Conservation (phyloP, 306 rosid species). For the Castanea mollissima region DNA sequence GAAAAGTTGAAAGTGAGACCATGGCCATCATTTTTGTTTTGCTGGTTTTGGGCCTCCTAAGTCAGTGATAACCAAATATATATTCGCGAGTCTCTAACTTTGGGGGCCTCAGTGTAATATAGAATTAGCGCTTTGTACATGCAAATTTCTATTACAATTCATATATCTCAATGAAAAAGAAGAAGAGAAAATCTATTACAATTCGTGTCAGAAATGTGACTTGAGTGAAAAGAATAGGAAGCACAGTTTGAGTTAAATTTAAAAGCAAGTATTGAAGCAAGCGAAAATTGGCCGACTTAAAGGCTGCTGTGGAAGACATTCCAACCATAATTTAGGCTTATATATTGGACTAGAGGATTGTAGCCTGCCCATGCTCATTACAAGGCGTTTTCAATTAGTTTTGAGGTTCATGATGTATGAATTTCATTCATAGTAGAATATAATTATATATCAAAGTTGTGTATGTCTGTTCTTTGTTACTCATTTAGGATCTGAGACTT, state of each 20-base stretch:
- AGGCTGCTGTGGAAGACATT: not conserved
- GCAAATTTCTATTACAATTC: not conserved
- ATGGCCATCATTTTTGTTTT: constrained; percentile 27
- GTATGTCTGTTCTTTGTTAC: too few relatives aligned
- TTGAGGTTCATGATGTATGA: too few relatives aligned
- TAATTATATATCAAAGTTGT: too few relatives aligned
- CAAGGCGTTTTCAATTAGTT: not conserved
- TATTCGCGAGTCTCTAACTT: constrained; percentile 8
- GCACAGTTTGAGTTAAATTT: not conserved
- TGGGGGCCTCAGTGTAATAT: constrained; percentile 6
- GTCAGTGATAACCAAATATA: constrained; percentile 28
- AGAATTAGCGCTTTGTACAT: not conserved
- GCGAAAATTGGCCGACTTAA: not conserved
- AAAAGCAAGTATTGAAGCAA: not conserved
- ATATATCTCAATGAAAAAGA: not conserved
- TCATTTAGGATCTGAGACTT: too few relatives aligned
- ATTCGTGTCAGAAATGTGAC: not conserved
- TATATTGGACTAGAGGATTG: too few relatives aligned
- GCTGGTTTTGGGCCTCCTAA: constrained; percentile 9
- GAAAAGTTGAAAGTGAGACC: constrained; percentile 23
- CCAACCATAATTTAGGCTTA: not conserved
- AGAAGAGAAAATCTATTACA: too few relatives aligned
- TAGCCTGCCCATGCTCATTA: not conserved
- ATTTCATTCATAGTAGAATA: too few relatives aligned
- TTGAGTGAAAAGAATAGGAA: not conserved